phyloP scores from a whole-genome alignment of 2,329 filamentous ascomycete species.

The Aspergillus amoenus region DNA sequence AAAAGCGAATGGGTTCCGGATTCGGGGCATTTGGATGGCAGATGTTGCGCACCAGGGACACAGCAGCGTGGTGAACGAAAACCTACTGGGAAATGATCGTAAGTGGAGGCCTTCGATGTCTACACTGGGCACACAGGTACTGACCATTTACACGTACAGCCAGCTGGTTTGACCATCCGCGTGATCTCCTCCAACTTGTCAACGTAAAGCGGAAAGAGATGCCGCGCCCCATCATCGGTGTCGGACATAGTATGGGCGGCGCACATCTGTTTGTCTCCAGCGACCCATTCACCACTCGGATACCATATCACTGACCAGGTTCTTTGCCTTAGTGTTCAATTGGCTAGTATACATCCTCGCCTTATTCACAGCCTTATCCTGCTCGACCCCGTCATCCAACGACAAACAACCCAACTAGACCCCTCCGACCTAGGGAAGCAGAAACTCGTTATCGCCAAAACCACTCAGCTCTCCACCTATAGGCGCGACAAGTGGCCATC shows the following conservation, averaged over 20 bases:
- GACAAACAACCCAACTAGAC: slow-evolving; percentile 43
- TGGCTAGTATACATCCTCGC: slow-evolving; percentile 76
- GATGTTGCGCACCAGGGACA: slow-evolving; percentile 84
- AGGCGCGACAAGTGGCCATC: slow-evolving; percentile 84
- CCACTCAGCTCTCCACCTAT: slow-evolving; percentile 60
- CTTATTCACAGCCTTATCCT: slow-evolving; percentile 73
- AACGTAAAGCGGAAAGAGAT: slow-evolving; percentile 79
- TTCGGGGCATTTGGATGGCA: slow-evolving; percentile 84
- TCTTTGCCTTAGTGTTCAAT: slow-evolving; percentile 49
- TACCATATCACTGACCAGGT: slow-evolving; percentile 21
- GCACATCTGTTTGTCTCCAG: slow-evolving; percentile 54
- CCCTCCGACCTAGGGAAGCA: slow-evolving; percentile 22
- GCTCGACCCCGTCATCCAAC: slow-evolving; percentile 78
- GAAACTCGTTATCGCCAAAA: slow-evolving; percentile 32
- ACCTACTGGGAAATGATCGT: slow-evolving; percentile 80
- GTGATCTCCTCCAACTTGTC: slow-evolving; percentile 81
- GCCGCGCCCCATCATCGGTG: slow-evolving; percentile 76
- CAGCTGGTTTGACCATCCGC: slow-evolving; percentile 79
- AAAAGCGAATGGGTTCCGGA: slow-evolving; percentile 61
- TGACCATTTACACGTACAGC: slow-evolving; percentile 50
- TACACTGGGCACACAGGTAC: background rate
- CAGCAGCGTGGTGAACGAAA: slow-evolving; percentile 75
- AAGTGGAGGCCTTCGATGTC: slow-evolving; percentile 33
- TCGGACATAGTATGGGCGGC: slow-evolving; percentile 89
- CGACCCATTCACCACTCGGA: background rate